These are phyloP conservation scores for Lycium barbarum DNA, from an alignment of 257 asterid genomes.

Conservation along the genomic window DNA sequence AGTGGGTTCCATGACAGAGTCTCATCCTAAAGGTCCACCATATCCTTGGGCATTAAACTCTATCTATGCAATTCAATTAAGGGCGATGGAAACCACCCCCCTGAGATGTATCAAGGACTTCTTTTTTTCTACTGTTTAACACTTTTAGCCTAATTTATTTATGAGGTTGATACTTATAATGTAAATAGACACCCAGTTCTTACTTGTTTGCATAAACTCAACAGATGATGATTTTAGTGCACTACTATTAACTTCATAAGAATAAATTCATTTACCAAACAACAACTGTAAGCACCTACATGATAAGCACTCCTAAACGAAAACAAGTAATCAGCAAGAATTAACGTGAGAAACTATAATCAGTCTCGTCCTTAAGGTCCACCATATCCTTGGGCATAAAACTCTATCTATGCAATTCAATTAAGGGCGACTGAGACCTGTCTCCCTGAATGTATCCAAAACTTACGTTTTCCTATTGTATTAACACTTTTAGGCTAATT, in stretches of 20 bases:
- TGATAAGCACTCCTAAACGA: not conserved
- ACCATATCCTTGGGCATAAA: conserved; percentile 3
- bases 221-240: not conserved
- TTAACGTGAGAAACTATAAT: conserved; percentile 1
- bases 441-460: conserved; percentile 12
- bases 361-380: conserved; percentile 6
- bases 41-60: not conserved
- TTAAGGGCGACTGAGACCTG: not conserved
- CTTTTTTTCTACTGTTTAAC: not conserved
- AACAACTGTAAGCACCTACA: not conserved
- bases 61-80: not conserved
- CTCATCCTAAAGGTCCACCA: conserved; percentile 9
- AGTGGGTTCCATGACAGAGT: not conserved
- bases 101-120: conserved; percentile 13
- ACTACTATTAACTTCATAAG: conserved; percentile 7
- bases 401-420: not conserved
- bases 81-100: not conserved
- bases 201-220: not conserved
- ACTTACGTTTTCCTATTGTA: not conserved
- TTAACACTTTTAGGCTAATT: conserved; percentile 2
- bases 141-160: not conserved
- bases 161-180: not conserved
- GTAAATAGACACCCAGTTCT: not conserved
- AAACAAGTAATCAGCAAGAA: not conserved
- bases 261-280: not conserved